Percentiles rank a stretch among this genome's conserved stretches.
phyloP scores from a whole-genome alignment of 2,329 filamentous ascomycete genomes.

The Aaosphaeria pasadenensis region DNA sequence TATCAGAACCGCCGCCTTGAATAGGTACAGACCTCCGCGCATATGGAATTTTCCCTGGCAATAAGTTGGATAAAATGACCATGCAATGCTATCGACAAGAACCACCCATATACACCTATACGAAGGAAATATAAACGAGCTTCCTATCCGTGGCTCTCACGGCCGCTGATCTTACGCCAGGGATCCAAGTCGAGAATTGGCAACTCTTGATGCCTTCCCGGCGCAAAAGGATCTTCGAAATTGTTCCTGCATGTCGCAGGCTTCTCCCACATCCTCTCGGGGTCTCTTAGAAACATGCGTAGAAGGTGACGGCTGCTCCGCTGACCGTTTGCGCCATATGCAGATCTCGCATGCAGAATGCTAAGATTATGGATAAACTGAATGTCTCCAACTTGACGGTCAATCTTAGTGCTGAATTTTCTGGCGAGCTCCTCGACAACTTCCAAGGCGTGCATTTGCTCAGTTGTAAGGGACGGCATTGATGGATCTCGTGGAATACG shows the following conservation, averaged over 20 bases:
- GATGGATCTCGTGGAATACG: conserved; percentile 24
- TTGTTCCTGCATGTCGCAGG: conserved; percentile 20
- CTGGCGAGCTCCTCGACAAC: conserved; percentile 26
- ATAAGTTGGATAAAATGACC: neutral
- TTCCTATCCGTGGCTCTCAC: conserved; percentile 34
- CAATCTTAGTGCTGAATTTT: conserved; percentile 26
- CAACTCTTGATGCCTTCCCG: conserved; percentile 27
- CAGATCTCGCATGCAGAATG: conserved; percentile 36
- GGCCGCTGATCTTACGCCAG: conserved; percentile 37
- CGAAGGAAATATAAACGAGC: neutral
- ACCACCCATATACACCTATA: conserved; percentile 1
- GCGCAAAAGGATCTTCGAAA: conserved; percentile 32
- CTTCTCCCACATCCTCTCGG: conserved; percentile 31
- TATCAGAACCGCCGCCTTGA: too few relatives aligned
- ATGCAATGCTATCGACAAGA: neutral
- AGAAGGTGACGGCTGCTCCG: conserved; percentile 32
- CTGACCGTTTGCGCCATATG: conserved; percentile 22
- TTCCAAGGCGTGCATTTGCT: conserved; percentile 28
- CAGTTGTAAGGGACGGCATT: conserved; percentile 27
- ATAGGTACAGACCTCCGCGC: too few relatives aligned
- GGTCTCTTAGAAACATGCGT: conserved; percentile 38
- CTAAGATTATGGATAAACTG: conserved; percentile 37
- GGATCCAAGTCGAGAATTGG: conserved; percentile 33
- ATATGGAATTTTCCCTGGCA: too few relatives aligned
- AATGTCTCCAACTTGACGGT: conserved; percentile 34